A percentile compares a stretch with the other conserved stretches of the same genome.
phyloP scores from a whole-genome alignment of 2,329 filamentous ascomycete species.

The Xylariaceae sp. region DNA sequence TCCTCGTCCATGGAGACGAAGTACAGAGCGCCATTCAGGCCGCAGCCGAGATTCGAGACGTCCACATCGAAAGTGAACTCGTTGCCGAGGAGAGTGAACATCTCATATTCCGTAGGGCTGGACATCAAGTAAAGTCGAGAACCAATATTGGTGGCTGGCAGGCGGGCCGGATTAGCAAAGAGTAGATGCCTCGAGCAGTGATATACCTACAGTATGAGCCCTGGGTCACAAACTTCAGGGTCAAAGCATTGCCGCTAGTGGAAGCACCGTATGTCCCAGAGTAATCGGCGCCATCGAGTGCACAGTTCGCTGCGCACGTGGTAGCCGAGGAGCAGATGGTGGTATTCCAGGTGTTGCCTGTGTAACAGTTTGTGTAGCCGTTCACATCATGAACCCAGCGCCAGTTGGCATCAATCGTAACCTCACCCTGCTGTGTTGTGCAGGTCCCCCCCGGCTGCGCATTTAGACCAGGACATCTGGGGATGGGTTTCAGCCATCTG shows the following conservation, averaged over 20 bases:
- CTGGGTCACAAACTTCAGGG: slow-evolving; percentile 48
- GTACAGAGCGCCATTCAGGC: slow-evolving; percentile 61
- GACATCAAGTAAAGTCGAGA: slow-evolving; percentile 56
- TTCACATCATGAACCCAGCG: slow-evolving; percentile 43
- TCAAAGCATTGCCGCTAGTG: slow-evolving; percentile 42
- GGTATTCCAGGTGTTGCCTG: slow-evolving; percentile 38
- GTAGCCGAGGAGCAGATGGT: slow-evolving; percentile 34
- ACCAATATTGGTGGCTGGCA: slow-evolving; percentile 33
- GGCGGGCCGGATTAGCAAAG: neutral
- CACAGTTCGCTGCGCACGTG: slow-evolving; percentile 39
- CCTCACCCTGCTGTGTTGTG: slow-evolving; percentile 38
- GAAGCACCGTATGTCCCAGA: slow-evolving; percentile 43
- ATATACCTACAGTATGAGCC: slow-evolving; percentile 31
- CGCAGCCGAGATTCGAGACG: slow-evolving; percentile 56
- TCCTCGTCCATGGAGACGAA: slow-evolving; percentile 52
- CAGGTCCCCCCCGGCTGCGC: slow-evolving; percentile 41
- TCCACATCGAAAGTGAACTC: slow-evolving; percentile 64
- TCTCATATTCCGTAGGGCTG: slow-evolving; percentile 51
- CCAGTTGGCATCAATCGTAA: slow-evolving; percentile 50
- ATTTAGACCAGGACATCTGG: slow-evolving; percentile 42
- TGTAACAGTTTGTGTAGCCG: slow-evolving; percentile 45
- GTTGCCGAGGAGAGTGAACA: slow-evolving; percentile 53
- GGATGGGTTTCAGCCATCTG: slow-evolving; percentile 40
- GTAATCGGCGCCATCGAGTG: slow-evolving; percentile 43
- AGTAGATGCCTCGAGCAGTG: neutral